These are phyloP conservation scores for Pouteria glomerata DNA, from an alignment of 148 eudicot genomes.

Conservation along the genomic window DNA sequence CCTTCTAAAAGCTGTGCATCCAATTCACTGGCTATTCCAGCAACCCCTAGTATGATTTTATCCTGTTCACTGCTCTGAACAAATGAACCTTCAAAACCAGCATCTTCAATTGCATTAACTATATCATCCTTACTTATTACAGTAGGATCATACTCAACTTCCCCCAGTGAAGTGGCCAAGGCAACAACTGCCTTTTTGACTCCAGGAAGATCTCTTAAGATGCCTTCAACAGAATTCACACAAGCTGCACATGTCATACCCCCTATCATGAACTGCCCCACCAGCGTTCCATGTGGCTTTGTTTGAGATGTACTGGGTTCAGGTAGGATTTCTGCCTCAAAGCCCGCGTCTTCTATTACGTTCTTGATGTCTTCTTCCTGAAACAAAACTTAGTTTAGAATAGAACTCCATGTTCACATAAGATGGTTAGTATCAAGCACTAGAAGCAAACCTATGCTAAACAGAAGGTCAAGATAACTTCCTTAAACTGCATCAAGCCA, in stretches of 20 bases:
- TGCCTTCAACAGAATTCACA: constrained; percentile 92
- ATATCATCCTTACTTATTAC: constrained; percentile 70
- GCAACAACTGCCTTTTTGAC: constrained; percentile 76
- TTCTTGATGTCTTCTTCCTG: constrained; percentile 80
- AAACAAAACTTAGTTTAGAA: constrained; percentile 13
- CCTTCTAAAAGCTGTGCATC: constrained; percentile 64
- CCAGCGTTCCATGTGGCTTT: constrained; percentile 44
- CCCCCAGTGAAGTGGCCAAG: constrained; percentile 85
- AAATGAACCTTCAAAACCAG: constrained; percentile 95
- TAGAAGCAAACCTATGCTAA: neutral
- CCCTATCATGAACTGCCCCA: constrained; percentile 88
- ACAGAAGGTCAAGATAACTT: neutral
- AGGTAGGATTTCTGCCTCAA: constrained; percentile 83
- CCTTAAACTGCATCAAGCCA: neutral
- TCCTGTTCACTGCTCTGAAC: constrained; percentile 91
- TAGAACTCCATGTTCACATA: neutral
- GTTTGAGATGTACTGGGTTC: constrained; percentile 40
- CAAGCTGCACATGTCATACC: constrained; percentile 99
- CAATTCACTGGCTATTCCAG: constrained; percentile 52
- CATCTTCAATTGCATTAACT: constrained; percentile 84
- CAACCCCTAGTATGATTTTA: constrained; percentile 57
- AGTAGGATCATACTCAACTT: constrained; percentile 82
- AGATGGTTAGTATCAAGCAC: neutral
- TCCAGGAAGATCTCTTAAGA: constrained; percentile 72
- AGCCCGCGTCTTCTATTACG: constrained; percentile 98